A percentile compares a stretch with the other conserved stretches of the same genome.
These are phyloP conservation scores for Haplosporangium sp. DNA, from an alignment of 371 early-diverging fungal species.

Conservation along the genomic window DNA sequence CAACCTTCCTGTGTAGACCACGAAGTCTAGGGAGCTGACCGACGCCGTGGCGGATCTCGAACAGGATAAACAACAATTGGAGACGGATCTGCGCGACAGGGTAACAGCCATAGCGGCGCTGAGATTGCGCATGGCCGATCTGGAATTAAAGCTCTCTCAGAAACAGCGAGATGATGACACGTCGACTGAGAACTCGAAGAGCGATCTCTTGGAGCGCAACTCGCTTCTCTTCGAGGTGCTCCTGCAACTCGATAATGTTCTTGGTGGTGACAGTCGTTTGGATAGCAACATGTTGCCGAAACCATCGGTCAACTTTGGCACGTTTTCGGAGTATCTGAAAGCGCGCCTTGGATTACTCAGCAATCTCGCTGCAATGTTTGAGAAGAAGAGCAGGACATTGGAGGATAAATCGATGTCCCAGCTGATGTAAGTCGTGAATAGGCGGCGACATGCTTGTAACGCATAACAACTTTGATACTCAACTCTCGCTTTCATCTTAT, in stretches of 20 bases:
- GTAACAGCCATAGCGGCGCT: conserved; percentile 41
- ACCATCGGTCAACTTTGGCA: conserved; percentile 50
- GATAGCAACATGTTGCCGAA: conserved; percentile 52
- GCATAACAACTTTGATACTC: too few relatives aligned
- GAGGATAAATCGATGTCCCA: conserved; percentile 39
- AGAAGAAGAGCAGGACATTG: conserved; percentile 49
- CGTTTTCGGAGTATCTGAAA: conserved; percentile 50
- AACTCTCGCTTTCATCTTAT: background rate
- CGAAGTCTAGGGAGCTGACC: conserved; percentile 35
- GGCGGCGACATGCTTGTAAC: too few relatives aligned
- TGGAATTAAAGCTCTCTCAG: conserved; percentile 38
- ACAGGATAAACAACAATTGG: conserved; percentile 40
- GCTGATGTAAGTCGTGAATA: conserved; percentile 17
- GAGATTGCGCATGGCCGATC: conserved; percentile 35
- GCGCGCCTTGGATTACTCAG: conserved; percentile 51
- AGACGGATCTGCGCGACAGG: conserved; percentile 38
- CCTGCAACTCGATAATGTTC: conserved; percentile 50
- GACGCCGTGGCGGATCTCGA: conserved; percentile 31
- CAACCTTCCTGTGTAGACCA: conserved; percentile 9
- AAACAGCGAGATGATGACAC: conserved; percentile 32
- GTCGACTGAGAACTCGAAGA: conserved; percentile 23
- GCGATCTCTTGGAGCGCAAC: conserved; percentile 53
- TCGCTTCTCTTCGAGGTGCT: conserved; percentile 50
- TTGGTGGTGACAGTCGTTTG: conserved; percentile 45
- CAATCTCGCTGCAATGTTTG: conserved; percentile 45